A percentile compares a stretch with the other conserved stretches of the same genome.
Evolutionary conservation across 2,329 filamentous ascomycete genomes (phyloP).

Genomic region (Penicillium hesseltinei): DNA sequence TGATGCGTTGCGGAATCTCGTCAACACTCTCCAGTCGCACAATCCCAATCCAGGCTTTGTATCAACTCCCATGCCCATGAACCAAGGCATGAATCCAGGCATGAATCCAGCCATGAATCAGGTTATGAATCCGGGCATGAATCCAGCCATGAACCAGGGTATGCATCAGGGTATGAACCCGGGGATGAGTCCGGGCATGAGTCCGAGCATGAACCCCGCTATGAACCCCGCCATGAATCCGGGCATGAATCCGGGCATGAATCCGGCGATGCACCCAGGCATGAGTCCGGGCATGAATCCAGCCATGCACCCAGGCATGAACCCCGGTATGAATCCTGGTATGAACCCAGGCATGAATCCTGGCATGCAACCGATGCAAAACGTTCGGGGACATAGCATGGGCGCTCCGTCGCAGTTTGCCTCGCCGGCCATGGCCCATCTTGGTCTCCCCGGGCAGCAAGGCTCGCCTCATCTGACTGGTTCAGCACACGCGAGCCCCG

Average conservation of each 20-base stretch:
- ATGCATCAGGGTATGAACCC: constrained; percentile 22
- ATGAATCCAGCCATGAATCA: constrained; percentile 1
- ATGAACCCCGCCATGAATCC: constrained; percentile 2
- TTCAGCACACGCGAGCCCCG: constrained; percentile 49
- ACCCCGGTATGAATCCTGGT: background rate
- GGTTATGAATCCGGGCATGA: background rate
- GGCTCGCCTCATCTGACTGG: constrained; percentile 54
- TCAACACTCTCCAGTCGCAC: constrained; percentile 45
- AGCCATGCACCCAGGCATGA: constrained; percentile 22
- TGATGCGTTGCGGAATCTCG: constrained; percentile 56
- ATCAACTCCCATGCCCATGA: constrained; percentile 28
- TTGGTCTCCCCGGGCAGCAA: constrained; percentile 48
- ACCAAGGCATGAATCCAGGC: background rate
- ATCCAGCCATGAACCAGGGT: background rate
- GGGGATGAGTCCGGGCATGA: background rate
- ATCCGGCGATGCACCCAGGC: background rate
- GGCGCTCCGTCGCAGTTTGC: constrained; percentile 54
- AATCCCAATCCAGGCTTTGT: constrained; percentile 31
- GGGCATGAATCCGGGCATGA: background rate
- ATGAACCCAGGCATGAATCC: constrained; percentile 24
- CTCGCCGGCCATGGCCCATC: constrained; percentile 57
- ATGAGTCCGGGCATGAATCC: constrained; percentile 2
- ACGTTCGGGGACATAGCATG: constrained; percentile 46
- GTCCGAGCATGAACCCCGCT: background rate
- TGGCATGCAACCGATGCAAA: constrained; percentile 37